phyloP scores from a whole-genome alignment of 2,329 filamentous ascomycete species.

The Bimuria novae-zelandiae region DNA sequence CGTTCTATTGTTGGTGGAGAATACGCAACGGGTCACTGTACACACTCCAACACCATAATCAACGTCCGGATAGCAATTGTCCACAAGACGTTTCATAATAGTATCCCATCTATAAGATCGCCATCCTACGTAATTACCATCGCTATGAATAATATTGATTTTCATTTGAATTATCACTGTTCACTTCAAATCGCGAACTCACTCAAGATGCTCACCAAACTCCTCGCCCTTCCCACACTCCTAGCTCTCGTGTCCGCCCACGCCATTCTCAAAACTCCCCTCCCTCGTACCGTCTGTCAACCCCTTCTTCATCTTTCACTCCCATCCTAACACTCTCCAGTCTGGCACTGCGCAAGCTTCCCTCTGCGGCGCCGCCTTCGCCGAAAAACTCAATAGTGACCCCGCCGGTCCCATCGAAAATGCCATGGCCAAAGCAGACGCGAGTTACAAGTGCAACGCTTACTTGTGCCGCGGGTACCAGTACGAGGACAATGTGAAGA shows the following conservation, averaged over 20 bases:
- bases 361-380: conserved; percentile 1
- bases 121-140: background rate
- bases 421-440: background rate
- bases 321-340: background rate
- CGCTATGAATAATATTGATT: background rate
- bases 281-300: background rate
- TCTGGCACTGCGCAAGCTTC: background rate
- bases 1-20: conserved; percentile 2
- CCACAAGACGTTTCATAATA: too few species aligned
- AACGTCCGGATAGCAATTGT: background rate
- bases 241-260: background rate
- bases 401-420: conserved; percentile 5
- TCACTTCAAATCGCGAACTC: background rate
- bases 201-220: background rate
- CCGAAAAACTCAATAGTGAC: background rate
- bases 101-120: background rate
- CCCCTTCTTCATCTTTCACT: background rate
- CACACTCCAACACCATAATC: background rate
- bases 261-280: background rate
- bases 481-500: conserved; percentile 57
- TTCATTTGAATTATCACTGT: background rate
- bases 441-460: conserved; percentile 47
- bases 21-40: background rate
- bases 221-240: background rate
- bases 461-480: conserved; percentile 60